These are phyloP conservation scores for Diaporthe citriasiana DNA, from an alignment of 2,329 filamentous ascomycete species.

Conservation along the genomic window DNA sequence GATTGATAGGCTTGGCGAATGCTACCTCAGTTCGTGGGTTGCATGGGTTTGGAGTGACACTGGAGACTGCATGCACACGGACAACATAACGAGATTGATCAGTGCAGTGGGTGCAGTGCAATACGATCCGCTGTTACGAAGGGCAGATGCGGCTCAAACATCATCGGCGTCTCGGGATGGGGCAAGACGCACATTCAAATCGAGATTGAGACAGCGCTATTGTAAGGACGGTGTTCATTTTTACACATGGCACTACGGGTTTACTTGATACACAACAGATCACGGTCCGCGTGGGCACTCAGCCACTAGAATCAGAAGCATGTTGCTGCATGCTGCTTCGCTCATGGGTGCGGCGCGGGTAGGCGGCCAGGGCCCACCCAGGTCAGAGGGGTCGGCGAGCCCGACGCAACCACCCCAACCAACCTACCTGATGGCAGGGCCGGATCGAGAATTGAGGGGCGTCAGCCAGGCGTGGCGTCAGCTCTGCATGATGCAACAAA, in stretches of 20 bases:
- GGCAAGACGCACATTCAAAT: neutral
- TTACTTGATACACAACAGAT: neutral
- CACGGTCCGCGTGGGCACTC: neutral
- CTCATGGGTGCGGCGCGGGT: conserved; percentile 1
- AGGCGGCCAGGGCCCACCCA: conserved; percentile 9
- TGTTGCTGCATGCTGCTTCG: neutral
- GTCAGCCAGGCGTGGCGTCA: conserved; percentile 13
- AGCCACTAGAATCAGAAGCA: conserved; percentile 12
- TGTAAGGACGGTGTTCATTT: conserved; percentile 1
- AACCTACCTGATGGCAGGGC: conserved; percentile 2
- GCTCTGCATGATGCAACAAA: conserved; percentile 30
- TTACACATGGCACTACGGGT: neutral
- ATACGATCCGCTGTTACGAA: neutral
- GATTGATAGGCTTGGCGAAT: conserved; percentile 11
- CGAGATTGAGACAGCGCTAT: conserved; percentile 10
- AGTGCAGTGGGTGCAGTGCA: neutral
- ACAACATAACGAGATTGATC: neutral
- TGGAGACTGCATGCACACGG: neutral
- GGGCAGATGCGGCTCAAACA: neutral
- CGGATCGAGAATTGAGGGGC: conserved; percentile 4
- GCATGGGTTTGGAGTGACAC: conserved; percentile 7
- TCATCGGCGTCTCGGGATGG: conserved; percentile 17
- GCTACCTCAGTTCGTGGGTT: conserved; percentile 19
- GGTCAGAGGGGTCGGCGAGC: conserved; percentile 5
- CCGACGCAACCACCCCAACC: conserved; percentile 30